Conservation (phyloP, 2,329 filamentous ascomycete genomes). For the Venturiaceae sp. region DNA sequence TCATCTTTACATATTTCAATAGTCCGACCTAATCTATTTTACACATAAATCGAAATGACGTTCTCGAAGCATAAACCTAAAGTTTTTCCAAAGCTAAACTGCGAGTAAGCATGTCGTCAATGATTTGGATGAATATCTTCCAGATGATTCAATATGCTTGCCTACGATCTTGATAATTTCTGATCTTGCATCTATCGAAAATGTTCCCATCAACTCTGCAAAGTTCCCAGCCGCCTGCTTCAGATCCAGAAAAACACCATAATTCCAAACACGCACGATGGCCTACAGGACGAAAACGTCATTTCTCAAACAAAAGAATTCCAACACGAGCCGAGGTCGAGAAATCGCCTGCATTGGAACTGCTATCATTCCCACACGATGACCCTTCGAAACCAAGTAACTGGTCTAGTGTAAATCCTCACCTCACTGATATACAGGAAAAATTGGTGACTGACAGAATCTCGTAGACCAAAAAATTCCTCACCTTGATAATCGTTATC, state of each 20-base stretch:
- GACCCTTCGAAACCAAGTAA: slow-evolving; percentile 8
- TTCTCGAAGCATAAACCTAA: neutral
- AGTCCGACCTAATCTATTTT: neutral
- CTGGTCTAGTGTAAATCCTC: slow-evolving; percentile 1
- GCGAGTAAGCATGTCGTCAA: neutral
- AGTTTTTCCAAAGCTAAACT: neutral
- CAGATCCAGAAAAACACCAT: neutral
- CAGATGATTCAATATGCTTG: too few species aligned
- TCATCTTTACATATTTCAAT: neutral
- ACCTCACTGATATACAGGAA: neutral
- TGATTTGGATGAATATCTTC: too few species aligned
- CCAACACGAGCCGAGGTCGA: neutral
- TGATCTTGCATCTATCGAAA: neutral
- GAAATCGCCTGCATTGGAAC: neutral
- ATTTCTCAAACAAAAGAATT: neutral
- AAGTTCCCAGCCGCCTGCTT: neutral
- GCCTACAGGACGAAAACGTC: neutral
- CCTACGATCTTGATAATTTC: too few species aligned
- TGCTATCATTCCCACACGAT: neutral
- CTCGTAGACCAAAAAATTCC: neutral
- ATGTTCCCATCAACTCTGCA: neutral
- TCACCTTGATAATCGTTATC: neutral
- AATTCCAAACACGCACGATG: neutral
- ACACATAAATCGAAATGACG: neutral
- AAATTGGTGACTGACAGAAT: neutral